A percentile compares a stretch with the other conserved stretches of the same genome.
phyloP scores from a whole-genome alignment of 1,284 basidiomycete genomes.

The Ustilago bromivora region DNA sequence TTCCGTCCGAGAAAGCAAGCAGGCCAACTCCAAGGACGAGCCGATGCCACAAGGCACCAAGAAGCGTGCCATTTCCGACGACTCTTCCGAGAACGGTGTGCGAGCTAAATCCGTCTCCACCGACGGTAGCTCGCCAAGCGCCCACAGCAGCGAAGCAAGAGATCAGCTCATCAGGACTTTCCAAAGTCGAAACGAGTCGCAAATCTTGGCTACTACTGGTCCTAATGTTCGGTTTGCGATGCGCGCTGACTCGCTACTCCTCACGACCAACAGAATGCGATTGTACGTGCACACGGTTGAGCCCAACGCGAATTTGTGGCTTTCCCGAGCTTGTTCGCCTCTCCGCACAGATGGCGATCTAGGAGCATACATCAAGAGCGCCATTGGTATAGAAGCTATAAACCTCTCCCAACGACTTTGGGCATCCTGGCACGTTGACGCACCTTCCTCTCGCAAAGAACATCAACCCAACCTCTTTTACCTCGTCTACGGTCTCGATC shows the following conservation, averaged over 20 bases:
- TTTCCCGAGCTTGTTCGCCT: constrained; percentile 49
- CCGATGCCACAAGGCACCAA: constrained; percentile 25
- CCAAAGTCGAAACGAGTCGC: constrained; percentile 35
- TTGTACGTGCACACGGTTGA: constrained; percentile 54
- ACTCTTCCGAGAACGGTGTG: constrained; percentile 32
- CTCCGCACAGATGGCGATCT: constrained; percentile 48
- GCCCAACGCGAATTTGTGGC: constrained; percentile 52
- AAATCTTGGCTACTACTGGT: constrained; percentile 28
- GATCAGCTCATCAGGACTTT: constrained; percentile 35
- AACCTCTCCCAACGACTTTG: constrained; percentile 44
- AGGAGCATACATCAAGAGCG: constrained; percentile 49
- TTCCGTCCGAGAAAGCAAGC: constrained; percentile 50
- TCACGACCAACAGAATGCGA: constrained; percentile 52
- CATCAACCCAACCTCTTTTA: constrained; percentile 55
- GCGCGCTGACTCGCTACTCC: constrained; percentile 50
- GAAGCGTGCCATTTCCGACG: constrained; percentile 43
- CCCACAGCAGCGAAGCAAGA: constrained; percentile 19
- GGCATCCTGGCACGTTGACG: constrained; percentile 54
- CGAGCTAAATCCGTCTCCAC: constrained; percentile 45
- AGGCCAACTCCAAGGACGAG: constrained; percentile 38
- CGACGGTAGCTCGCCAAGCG: constrained; percentile 27
- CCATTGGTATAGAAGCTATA: constrained; percentile 46
- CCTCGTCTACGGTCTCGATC: constrained; percentile 53
- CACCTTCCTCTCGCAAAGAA: constrained; percentile 32
- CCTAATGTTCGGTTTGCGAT: constrained; percentile 40